A percentile compares a stretch with the other conserved stretches of the same genome.
These are phyloP conservation scores for Macrolepiota fuliginosa DNA, from an alignment of 768 basidiomycete species.

Conservation along the genomic window DNA sequence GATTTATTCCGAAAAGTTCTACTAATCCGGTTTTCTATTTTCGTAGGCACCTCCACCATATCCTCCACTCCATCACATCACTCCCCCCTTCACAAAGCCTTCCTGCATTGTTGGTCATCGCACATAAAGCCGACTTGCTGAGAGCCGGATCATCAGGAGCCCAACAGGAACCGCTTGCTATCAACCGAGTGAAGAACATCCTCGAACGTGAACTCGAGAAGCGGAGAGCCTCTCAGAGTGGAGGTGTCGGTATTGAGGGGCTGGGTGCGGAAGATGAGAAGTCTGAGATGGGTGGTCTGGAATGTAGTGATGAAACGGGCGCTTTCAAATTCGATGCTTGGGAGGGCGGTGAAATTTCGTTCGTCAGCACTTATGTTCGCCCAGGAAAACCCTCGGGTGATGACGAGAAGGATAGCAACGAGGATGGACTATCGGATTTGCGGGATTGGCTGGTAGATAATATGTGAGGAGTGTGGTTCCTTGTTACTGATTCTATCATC, in stretches of 20 bases:
- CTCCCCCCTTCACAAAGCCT: constrained; percentile 67
- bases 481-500: background rate
- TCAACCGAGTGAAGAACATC: constrained; percentile 70
- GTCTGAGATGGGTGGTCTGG: constrained; percentile 71
- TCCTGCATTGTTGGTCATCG: constrained; percentile 65
- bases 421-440: constrained; percentile 40
- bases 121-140: constrained; percentile 76
- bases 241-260: constrained; percentile 69
- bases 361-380: constrained; percentile 57
- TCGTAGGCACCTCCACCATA: constrained; percentile 66
- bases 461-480: constrained; percentile 23
- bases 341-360: constrained; percentile 80
- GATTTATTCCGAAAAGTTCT: background rate
- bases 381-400: constrained; percentile 20
- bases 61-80: constrained; percentile 68
- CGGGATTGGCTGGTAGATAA: constrained; percentile 48
- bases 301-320: constrained; percentile 53
- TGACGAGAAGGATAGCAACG: constrained; percentile 33
- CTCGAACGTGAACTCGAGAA: constrained; percentile 86
- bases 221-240: constrained; percentile 59
- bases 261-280: constrained; percentile 67
- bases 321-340: constrained; percentile 75
- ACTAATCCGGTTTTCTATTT: background rate
- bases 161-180: constrained; percentile 38
- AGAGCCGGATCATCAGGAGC: constrained; percentile 38